Evolutionary conservation across 495 filamentous ascomycete species (phyloP), one percentile per base, ranked within the genome.

Genomic region (Aspergillus homomorphus): DNA sequence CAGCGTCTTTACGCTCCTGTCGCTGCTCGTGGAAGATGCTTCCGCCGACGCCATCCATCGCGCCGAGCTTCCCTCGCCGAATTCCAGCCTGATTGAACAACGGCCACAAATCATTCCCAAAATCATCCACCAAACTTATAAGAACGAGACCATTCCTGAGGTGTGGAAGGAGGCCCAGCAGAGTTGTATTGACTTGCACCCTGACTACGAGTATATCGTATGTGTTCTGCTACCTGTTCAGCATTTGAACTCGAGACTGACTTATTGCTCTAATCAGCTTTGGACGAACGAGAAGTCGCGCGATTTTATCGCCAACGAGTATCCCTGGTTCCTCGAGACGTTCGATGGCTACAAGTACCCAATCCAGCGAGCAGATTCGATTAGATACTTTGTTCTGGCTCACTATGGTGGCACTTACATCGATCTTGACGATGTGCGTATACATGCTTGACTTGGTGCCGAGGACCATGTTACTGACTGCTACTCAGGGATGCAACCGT

Each of bases 51-150:
- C 86, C 14, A 88, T 89, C 51, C 82, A 80, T 65, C 75, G 76
- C 18, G 73, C 84, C 10, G 86, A 89, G 52, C 78, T 89, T 46
- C 86, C 84, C 0, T 81, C 84, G 19, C 86, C 85, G 0, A 84
- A 84, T 59, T 86, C 84, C 0, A 80, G 80, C 23, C 55, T 84
- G 69, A 80, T 86, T 51, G 80, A 83, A 61, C 72, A 75, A 50
- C 78, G 82, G 38, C 81, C 83, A 10, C 83, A 86, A 61, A 72
- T 90, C 52, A 92, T 95, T 52, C 91, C 91, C 38, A 93, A 92
- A 77, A 93, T 95, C 59, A 90, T 96, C 55, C 91, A 96, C 69
- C 90, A 96, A 68, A 91, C 92, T 26, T 96, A 89, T 69, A 83
- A 84, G 59, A 91, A 92, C 67, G 82, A 88, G 52, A 82, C 80